phyloP scores from a whole-genome alignment of 331 rosid genomes.

The Pyracantha coccinea region DNA sequence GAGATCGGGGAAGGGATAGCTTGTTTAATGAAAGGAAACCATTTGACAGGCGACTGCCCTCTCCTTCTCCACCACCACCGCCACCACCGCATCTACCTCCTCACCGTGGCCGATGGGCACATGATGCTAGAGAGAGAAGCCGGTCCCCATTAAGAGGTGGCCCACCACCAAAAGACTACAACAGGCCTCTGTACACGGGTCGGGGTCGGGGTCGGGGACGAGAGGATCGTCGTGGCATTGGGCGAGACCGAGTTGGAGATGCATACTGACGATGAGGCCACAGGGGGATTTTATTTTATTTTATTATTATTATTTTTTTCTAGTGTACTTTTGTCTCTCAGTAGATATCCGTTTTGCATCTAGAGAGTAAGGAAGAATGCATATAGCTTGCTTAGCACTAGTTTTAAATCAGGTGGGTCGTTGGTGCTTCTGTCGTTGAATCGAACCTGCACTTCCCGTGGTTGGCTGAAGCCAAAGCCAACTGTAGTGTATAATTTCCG shows the following conservation, averaged over 20 bases:
- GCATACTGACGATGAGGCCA: conserved; percentile 33
- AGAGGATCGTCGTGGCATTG: conserved; percentile 60
- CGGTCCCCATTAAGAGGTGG: conserved; percentile 81
- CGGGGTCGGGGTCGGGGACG: conserved; percentile 31
- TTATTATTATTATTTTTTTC: not conserved
- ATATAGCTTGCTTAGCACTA: not conserved
- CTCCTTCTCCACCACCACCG: conserved; percentile 45
- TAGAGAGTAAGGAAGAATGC: conserved; percentile 1
- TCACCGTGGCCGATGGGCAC: conserved; percentile 66
- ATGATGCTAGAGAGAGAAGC: conserved; percentile 78
- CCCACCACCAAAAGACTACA: conserved; percentile 56
- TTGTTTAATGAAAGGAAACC: conserved; percentile 58
- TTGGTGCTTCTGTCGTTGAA: too few species aligned
- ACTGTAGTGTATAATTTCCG: conserved; percentile 51
- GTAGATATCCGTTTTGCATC: conserved; percentile 11
- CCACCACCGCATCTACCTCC: conserved; percentile 30
- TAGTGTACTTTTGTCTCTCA: conserved; percentile 19
- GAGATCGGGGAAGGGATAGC: conserved; percentile 74
- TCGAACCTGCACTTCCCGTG: conserved; percentile 33
- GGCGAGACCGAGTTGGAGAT: conserved; percentile 72
- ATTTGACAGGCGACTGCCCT: conserved; percentile 70
- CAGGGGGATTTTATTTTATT: not conserved
- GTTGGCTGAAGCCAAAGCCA: conserved; percentile 58
- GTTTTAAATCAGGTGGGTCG: not conserved
- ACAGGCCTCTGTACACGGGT: conserved; percentile 40